Percentiles rank a stretch among this genome's conserved stretches.
Conservation (phyloP, 768 basidiomycete species). For the Russula compacta region DNA sequence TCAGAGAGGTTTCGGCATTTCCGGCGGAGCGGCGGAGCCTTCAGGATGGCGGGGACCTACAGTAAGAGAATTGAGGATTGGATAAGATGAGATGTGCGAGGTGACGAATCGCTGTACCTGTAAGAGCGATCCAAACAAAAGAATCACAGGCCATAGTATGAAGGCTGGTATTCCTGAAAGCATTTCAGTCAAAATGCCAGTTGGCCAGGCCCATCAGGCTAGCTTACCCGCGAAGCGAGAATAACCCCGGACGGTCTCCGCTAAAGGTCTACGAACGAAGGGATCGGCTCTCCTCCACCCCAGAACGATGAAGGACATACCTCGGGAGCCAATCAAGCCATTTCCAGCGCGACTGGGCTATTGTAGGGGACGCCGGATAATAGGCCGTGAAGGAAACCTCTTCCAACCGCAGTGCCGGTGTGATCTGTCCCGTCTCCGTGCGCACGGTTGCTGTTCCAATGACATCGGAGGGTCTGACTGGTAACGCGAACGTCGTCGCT, state of each 20-base stretch:
- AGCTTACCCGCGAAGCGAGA: conserved; percentile 11
- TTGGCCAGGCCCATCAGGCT: too few species aligned
- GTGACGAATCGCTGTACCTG: conserved; percentile 6
- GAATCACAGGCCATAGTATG: conserved; percentile 12
- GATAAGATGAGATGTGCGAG: not conserved
- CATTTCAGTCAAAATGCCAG: too few species aligned
- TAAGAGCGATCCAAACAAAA: conserved; percentile 8
- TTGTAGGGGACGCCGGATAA: conserved; percentile 1
- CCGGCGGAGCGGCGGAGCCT: conserved; percentile 8
- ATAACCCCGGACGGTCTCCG: conserved; percentile 10
- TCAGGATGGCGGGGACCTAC: conserved; percentile 15
- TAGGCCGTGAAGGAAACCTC: conserved; percentile 15
- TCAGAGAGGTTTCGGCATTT: not conserved
- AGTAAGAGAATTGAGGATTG: not conserved
- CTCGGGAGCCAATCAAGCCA: conserved; percentile 14
- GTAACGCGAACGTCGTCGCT: conserved; percentile 7
- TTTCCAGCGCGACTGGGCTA: not conserved
- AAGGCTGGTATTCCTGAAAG: not conserved
- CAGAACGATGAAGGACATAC: not conserved
- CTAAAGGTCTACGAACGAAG: conserved; percentile 3
- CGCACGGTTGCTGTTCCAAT: conserved; percentile 2
- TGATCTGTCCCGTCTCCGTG: not conserved
- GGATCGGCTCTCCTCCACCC: too few species aligned
- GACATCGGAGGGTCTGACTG: conserved; percentile 1
- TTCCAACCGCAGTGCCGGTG: conserved; percentile 8